Conservation (phyloP, 306 rosid genomes). For the Ormosia emarginata region DNA sequence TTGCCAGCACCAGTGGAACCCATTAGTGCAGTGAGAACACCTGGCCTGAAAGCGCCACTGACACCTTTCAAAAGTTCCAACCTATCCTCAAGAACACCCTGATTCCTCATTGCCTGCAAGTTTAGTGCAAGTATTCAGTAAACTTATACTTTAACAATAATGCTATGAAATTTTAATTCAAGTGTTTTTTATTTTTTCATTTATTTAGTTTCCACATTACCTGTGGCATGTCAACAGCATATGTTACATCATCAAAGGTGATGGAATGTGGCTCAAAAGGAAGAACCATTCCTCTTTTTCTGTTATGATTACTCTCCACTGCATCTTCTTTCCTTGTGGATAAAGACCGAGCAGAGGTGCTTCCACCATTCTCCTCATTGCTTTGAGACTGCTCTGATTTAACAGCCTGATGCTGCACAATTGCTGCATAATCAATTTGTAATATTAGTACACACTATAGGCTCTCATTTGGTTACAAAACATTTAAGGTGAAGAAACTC, state of each 20-base stretch:
- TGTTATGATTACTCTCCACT: neutral
- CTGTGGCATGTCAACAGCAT: slow-evolving; percentile 45
- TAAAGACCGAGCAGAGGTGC: neutral
- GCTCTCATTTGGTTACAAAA: neutral
- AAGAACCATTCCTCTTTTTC: slow-evolving; percentile 42
- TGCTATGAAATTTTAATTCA: neutral
- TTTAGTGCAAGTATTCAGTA: neutral
- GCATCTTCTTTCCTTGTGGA: neutral
- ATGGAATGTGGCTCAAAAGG: slow-evolving; percentile 40
- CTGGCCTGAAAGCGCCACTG: slow-evolving; percentile 78
- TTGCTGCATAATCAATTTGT: slow-evolving; percentile 26
- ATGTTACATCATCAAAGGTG: slow-evolving; percentile 38
- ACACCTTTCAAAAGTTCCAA: slow-evolving; percentile 61
- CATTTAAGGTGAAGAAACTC: slow-evolving; percentile 19
- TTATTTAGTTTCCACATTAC: neutral
- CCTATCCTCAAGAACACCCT: slow-evolving; percentile 53
- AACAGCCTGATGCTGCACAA: slow-evolving; percentile 25
- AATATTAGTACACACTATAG: neutral
- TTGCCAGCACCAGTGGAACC: slow-evolving; percentile 90
- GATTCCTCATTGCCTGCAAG: slow-evolving; percentile 62
- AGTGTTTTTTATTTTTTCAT: neutral
- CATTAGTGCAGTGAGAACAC: slow-evolving; percentile 88
- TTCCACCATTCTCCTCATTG: slow-evolving; percentile 8
- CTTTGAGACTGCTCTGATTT: slow-evolving; percentile 26
- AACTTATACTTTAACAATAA: neutral